Evolutionary conservation across 495 filamentous ascomycete genomes (phyloP).

Genomic region (Trichoderma asperelloides): DNA sequence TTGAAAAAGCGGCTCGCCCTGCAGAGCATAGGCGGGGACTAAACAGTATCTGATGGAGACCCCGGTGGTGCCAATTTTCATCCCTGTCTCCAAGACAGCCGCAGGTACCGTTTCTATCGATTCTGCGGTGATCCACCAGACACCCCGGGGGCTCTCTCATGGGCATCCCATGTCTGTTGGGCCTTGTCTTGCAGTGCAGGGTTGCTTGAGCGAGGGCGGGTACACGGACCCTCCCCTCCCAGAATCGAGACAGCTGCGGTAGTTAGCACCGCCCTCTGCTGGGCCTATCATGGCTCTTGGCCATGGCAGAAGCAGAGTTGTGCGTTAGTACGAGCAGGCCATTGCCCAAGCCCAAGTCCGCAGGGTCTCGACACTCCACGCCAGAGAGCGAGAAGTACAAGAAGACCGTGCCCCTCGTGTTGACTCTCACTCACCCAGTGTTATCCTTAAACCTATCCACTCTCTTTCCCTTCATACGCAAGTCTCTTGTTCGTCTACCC

Average conservation of each 20-base stretch:
- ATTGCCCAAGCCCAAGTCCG: background rate
- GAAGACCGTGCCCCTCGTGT: slow-evolving; percentile 7
- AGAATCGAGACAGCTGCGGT: background rate
- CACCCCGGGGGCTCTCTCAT: background rate
- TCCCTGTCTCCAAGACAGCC: background rate
- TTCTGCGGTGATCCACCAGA: slow-evolving; percentile 1
- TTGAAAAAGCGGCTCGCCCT: background rate
- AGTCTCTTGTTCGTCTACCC: background rate
- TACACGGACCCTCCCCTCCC: background rate
- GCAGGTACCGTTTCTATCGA: slow-evolving; percentile 1
- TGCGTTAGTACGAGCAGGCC: background rate
- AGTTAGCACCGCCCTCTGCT: background rate
- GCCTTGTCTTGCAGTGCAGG: background rate
- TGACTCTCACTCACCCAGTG: background rate
- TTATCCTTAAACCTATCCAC: slow-evolving; percentile 7
- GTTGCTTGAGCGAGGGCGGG: background rate
- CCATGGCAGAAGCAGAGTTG: background rate
- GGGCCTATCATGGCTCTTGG: background rate
- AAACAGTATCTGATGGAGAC: background rate
- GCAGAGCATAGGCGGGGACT: background rate
- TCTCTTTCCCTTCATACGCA: slow-evolving; percentile 4
- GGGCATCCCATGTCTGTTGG: slow-evolving; percentile 1
- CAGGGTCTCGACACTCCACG: slow-evolving; percentile 3
- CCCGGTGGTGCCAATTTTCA: background rate
- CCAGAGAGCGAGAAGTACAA: background rate